Base-by-base conservation (phyloP, 2,329 filamentous ascomycete species). In the Verruconis gallopava region DNA sequence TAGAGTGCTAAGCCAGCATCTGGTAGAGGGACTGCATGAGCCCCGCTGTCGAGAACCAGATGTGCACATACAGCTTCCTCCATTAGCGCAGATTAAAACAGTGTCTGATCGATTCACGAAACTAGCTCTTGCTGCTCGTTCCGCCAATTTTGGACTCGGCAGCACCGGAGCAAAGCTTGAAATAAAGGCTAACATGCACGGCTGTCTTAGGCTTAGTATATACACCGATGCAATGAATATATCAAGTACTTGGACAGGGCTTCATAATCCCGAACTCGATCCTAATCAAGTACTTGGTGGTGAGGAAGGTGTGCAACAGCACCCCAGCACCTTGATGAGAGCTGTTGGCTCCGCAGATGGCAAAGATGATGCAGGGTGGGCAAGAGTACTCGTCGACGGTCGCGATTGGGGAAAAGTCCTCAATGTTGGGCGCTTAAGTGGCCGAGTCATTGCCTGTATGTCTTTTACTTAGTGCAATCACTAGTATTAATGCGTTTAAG, bases 41-140 rank as follows among this genome's bases (percentile, higher is more conserved):
- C 91, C 91, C 12, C 78, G 79, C 46, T 85, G 88, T 45, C 79
- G 85, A 45, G 86, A 94, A 52, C 85, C 89, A 30, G 91, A 96
- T 54, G 88, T 95, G 2, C 83, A 96, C 62, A 93, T 98, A 55
- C 78, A 86, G 42, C 71, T 98, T 3, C 91, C 91, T 0, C 80
- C 85, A 4, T 67, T 98, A 3, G 69, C 86, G 33, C 88, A 95
- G 55, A 71, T 98, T 45, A 95, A 96, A 57, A 81, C 81, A 48
- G 91, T 98, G 47, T 93, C 85, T 3, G 91, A 98, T 59, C 79
- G 91, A 41, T 96, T 96, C 63, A 96, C 86, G 33, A 89, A 84
- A 55, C 75, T 96, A 2, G 85, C 84, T 1, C 51, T 65, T 9
- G 55, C 62, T 3, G 22, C 44, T 4, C 21, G 19, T 13, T 4